Percentiles rank a stretch among this genome's conserved stretches.
Conservation (phyloP, 768 basidiomycete genomes). For the Lyophyllum atratum region DNA sequence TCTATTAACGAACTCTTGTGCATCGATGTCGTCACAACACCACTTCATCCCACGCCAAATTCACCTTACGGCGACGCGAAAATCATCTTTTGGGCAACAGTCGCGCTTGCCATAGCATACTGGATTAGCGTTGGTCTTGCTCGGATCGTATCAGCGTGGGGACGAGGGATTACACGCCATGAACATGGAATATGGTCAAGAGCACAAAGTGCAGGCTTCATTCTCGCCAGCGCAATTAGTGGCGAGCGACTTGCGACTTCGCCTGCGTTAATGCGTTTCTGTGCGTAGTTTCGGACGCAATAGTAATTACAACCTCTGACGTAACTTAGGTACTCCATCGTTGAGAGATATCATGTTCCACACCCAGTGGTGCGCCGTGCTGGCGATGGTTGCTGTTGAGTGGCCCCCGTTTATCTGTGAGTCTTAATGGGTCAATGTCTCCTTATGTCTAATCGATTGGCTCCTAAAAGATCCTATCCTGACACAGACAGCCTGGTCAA, state of each 20-base stretch:
- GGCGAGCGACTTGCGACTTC: slow-evolving; percentile 86
- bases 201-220: slow-evolving; percentile 82
- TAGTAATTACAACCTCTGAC: slow-evolving; percentile 6
- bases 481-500: slow-evolving; percentile 88
- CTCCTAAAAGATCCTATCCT: slow-evolving; percentile 76
- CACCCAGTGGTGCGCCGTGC: slow-evolving; percentile 87
- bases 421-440: not conserved
- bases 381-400: slow-evolving; percentile 92
- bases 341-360: slow-evolving; percentile 91
- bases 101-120: slow-evolving; percentile 75
- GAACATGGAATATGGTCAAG: slow-evolving; percentile 67
- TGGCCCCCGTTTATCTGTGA: slow-evolving; percentile 93
- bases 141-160: slow-evolving; percentile 84
- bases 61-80: slow-evolving; percentile 67
- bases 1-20: slow-evolving; percentile 82
- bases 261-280: slow-evolving; percentile 86
- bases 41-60: slow-evolving; percentile 60
- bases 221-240: slow-evolving; percentile 90
- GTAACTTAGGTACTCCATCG: slow-evolving; percentile 78
- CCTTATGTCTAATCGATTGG: not conserved
- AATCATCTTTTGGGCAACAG: slow-evolving; percentile 73
- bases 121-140: slow-evolving; percentile 83
- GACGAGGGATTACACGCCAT: slow-evolving; percentile 62
- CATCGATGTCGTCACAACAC: slow-evolving; percentile 75
- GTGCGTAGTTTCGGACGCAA: slow-evolving; percentile 46